These are phyloP conservation scores for Phytopythium ostracodes DNA, from an alignment of 352 stramenopile species.

Conservation along the genomic window DNA sequence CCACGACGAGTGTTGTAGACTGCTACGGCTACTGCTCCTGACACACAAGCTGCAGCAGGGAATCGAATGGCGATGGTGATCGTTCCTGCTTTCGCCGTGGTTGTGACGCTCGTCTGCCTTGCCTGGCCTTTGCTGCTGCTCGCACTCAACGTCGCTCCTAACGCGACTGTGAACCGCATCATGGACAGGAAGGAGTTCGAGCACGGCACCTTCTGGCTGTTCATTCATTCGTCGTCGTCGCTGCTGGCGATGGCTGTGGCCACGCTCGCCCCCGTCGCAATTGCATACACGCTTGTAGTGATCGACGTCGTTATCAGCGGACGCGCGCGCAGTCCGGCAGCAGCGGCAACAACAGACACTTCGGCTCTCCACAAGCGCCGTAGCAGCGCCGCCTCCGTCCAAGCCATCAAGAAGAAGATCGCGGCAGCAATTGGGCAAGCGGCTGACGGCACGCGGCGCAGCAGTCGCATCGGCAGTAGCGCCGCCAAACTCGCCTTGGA, in stretches of 20 bases:
- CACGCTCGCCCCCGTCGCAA: conserved; percentile 10
- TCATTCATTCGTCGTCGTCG: conserved; percentile 14
- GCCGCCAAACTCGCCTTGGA: background rate
- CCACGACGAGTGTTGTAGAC: too few relatives aligned
- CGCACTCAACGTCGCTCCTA: conserved; percentile 16
- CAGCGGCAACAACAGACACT: background rate
- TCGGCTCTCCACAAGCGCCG: background rate
- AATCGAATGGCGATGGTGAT: too few relatives aligned
- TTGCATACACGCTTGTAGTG: conserved; percentile 15
- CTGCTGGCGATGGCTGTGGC: conserved; percentile 12
- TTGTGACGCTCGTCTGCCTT: conserved; percentile 7
- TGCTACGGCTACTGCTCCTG: too few relatives aligned
- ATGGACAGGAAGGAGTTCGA: conserved; percentile 28
- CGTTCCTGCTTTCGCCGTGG: background rate
- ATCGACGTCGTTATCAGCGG: conserved; percentile 7
- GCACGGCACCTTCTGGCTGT: conserved; percentile 27
- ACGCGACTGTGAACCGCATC: conserved; percentile 21
- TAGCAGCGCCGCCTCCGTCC: background rate
- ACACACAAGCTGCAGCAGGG: too few relatives aligned
- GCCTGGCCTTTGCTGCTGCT: conserved; percentile 24
- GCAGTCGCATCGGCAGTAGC: background rate
- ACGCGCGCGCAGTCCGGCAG: background rate
- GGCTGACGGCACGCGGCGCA: background rate
- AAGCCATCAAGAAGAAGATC: conserved; percentile 1
- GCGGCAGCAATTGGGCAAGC: background rate